phyloP scores from a whole-genome alignment of 495 filamentous ascomycete species.

The Penicillium ucsense region DNA sequence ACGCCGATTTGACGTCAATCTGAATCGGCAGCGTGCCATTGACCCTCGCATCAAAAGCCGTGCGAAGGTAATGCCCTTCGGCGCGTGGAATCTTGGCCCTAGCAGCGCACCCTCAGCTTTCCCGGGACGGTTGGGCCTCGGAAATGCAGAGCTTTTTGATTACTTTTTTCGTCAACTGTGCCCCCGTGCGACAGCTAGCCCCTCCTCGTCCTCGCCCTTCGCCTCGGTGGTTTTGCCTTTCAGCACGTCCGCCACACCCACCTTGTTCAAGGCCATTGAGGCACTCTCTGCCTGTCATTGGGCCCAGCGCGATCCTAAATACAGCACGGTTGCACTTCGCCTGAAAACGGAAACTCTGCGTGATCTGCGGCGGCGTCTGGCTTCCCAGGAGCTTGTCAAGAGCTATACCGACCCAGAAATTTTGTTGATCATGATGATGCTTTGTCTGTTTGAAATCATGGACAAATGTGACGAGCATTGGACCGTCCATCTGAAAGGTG shows the following conservation, averaged over 20 bases:
- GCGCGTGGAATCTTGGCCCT: constrained; percentile 2
- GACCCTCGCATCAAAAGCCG: constrained; percentile 1
- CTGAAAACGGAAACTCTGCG: constrained; percentile 27
- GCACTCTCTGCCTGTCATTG: constrained; percentile 31
- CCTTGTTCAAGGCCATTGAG: constrained; percentile 29
- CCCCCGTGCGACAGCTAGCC: constrained; percentile 32
- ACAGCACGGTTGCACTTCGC: constrained; percentile 24
- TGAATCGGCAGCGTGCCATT: constrained; percentile 19
- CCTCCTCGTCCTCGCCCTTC: constrained; percentile 29
- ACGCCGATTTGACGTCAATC: constrained; percentile 17
- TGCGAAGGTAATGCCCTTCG: not conserved
- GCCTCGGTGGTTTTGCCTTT: constrained; percentile 33
- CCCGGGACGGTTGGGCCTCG: constrained; percentile 17
- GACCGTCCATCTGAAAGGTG: constrained; percentile 35
- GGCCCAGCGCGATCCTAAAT: constrained; percentile 22
- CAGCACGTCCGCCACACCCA: constrained; percentile 27
- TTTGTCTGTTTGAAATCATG: constrained; percentile 38
- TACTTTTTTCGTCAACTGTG: constrained; percentile 37
- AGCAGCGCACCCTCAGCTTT: constrained; percentile 18
- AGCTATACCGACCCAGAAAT: constrained; percentile 28
- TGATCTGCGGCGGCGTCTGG: constrained; percentile 29
- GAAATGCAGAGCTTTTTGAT: constrained; percentile 27
- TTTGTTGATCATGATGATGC: constrained; percentile 36
- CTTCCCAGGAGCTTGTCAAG: constrained; percentile 12
- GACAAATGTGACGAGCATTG: constrained; percentile 37